Percentiles rank a stretch among this genome's conserved stretches.
phyloP scores from a whole-genome alignment of 1,284 basidiomycete species.

The Microstroma glucosiphilum region DNA sequence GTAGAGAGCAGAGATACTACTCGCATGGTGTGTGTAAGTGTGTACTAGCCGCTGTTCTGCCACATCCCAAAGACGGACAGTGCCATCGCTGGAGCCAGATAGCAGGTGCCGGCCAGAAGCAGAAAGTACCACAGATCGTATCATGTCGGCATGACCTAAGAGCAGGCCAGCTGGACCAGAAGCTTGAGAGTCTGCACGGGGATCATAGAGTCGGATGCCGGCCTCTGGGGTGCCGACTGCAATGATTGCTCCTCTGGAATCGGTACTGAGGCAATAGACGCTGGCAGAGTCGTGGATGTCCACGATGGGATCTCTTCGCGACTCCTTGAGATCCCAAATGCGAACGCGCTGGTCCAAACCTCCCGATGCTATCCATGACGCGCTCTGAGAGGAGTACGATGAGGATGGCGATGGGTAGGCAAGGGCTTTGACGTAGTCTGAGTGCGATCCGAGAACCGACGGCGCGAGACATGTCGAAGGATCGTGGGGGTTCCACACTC shows the following conservation, averaged over 20 bases:
- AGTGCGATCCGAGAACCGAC: slow-evolving; percentile 72
- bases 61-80: slow-evolving; percentile 87
- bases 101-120: slow-evolving; percentile 72
- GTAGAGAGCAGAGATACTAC: slow-evolving; percentile 88
- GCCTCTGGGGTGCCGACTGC: slow-evolving; percentile 86
- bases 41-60: slow-evolving; percentile 82
- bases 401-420: slow-evolving; percentile 15
- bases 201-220: slow-evolving; percentile 86
- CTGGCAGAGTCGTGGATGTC: slow-evolving; percentile 20
- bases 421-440: slow-evolving; percentile 80
- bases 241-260: slow-evolving; percentile 71
- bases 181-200: slow-evolving; percentile 55
- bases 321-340: slow-evolving; percentile 63
- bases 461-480: slow-evolving; percentile 58
- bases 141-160: slow-evolving; percentile 87
- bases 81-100: slow-evolving; percentile 55
- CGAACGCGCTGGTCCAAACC: slow-evolving; percentile 90
- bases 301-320: slow-evolving; percentile 36
- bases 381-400: slow-evolving; percentile 19
- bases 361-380: slow-evolving; percentile 65
- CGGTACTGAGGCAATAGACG: slow-evolving; percentile 51
- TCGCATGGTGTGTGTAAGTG: slow-evolving; percentile 90
- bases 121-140: slow-evolving; percentile 77
- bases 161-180: slow-evolving; percentile 27
- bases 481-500: slow-evolving; percentile 85